phyloP scores from a whole-genome alignment of 1,284 basidiomycete genomes.

The Sanghuangporus sanghuang region DNA sequence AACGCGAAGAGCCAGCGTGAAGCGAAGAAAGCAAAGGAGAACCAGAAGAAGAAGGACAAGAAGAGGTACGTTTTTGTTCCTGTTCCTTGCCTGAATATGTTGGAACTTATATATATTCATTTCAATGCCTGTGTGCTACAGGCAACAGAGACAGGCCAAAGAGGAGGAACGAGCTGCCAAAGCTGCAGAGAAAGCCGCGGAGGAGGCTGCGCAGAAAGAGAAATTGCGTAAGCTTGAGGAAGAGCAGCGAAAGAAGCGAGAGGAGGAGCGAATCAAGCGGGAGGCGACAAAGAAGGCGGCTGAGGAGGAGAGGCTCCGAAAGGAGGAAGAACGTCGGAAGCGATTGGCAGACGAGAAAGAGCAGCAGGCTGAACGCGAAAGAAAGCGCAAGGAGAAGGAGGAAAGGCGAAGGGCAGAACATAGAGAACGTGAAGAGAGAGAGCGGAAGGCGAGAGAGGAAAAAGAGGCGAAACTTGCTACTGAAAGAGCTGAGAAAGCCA shows the following conservation, averaged over 20 bases:
- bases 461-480: conserved; percentile 45
- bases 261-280: conserved; percentile 66
- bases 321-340: conserved; percentile 74
- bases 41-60: conserved; percentile 99
- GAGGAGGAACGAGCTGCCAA: conserved; percentile 82
- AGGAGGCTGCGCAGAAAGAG: conserved; percentile 68
- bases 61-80: conserved; percentile 56
- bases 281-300: conserved; percentile 71
- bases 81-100: conserved; percentile 16
- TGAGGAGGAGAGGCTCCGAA: conserved; percentile 75
- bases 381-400: conserved; percentile 56
- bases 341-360: conserved; percentile 67
- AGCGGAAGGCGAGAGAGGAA: conserved; percentile 54
- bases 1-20: conserved; percentile 76
- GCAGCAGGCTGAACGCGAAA: conserved; percentile 59
- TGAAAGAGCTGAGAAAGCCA: conserved; percentile 44
- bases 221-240: conserved; percentile 61
- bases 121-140: conserved; percentile 28
- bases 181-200: conserved; percentile 78
- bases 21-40: conserved; percentile 84
- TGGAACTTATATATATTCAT: conserved; percentile 6
- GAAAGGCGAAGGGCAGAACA: conserved; percentile 60
- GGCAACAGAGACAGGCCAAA: conserved; percentile 87
- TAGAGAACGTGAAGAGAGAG: conserved; percentile 60
- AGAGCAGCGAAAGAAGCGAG: conserved; percentile 61